Base-by-base conservation (phyloP, 2,329 filamentous ascomycete species). In the Colletotrichum sp. region DNA sequence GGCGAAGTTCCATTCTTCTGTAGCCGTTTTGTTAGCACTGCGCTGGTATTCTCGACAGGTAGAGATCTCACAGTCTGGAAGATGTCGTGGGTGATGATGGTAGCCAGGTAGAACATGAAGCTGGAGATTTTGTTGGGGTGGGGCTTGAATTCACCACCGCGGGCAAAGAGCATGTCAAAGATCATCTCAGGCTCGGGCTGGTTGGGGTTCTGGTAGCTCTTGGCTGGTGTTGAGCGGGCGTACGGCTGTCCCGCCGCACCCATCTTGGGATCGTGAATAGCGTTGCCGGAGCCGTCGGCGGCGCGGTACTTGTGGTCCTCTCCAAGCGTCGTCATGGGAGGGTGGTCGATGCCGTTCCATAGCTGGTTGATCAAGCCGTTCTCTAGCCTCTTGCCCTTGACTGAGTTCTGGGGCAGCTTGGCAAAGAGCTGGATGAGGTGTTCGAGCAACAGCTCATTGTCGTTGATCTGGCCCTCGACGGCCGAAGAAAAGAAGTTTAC, bases 51-150 rank as follows among this genome's bases (percentile, higher is more conserved):
- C 3, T 13, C 12, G 18, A 56, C 3, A 4, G 12, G 13, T 9
- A 27, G 9, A 15, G 9, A 4, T 32, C 67, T 77, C 28, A 71
- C 76, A 6, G 78, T 87, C 52, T 85, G 82, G 78, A 88, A 89
- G 43, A 88, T 84, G 78, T 89, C 88, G 71, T 90, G 88, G 27
- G 89, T 90, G 72, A 90, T 88, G 66, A 90, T 87, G 4, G 87
- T 87, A 0, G 88, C 88, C 22, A 88, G 85, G 48, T 88, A 88
- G 74, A 89, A 87, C 10, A 89, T 80, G 77, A 88, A 84, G 30
- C 82, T 85, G 0, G 88, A 89, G 62, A 90, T 78, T 3, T 85
- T 87, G 34, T 85, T 86, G 3, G 83, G 81, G 71, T 88, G 76
- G 28, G 76, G 66, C 77, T 77, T 66, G 39, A 76, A 78, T 10